phyloP scores from a whole-genome alignment of 345 rosid species.

The Melaleuca alternifolia region DNA sequence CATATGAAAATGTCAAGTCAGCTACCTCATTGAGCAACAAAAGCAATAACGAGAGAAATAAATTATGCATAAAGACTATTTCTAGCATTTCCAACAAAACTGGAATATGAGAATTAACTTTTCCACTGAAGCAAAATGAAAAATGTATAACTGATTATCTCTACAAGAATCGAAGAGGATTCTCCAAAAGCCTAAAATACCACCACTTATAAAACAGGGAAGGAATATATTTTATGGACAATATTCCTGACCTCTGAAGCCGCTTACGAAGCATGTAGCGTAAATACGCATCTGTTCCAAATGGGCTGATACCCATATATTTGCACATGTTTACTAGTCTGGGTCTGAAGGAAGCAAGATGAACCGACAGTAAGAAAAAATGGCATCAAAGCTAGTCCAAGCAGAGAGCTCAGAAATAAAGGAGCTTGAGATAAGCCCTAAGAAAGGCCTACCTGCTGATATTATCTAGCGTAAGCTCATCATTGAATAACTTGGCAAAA shows the following conservation, averaged over 20 bases:
- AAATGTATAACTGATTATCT: not conserved
- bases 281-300: constrained; percentile 65
- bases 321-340: constrained; percentile 69
- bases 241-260: constrained; percentile 41
- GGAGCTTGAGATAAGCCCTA: not conserved
- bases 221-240: not conserved
- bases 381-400: not conserved
- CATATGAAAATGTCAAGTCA: not conserved
- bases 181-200: not conserved
- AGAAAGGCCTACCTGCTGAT: constrained; percentile 45
- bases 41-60: not conserved
- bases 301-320: constrained; percentile 65
- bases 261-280: constrained; percentile 62
- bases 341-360: constrained; percentile 26
- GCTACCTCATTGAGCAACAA: not conserved
- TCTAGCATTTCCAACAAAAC: not conserved
- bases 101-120: not conserved
- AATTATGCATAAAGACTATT: not conserved
- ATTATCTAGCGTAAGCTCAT: constrained; percentile 67
- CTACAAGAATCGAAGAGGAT: not conserved
- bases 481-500: constrained; percentile 71
- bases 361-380: not conserved
- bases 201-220: not conserved
- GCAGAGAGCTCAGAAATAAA: not conserved
- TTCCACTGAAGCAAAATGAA: not conserved